Percentiles rank a stretch among this genome's conserved stretches.
Evolutionary conservation across 306 rosid genomes (phyloP).

Genomic region (Cucumis cinereus): DNA sequence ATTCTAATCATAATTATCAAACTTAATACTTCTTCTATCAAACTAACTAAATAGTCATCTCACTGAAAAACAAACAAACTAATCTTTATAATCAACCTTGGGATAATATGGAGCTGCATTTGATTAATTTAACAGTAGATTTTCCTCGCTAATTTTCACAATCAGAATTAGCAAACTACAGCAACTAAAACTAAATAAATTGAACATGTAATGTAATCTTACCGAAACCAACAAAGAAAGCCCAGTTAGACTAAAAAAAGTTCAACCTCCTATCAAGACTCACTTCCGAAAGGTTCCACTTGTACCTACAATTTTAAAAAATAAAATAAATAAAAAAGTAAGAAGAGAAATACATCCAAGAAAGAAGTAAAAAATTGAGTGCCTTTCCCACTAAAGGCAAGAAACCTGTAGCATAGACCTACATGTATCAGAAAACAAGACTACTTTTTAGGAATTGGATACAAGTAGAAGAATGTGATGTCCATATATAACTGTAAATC

Average conservation of each 20-base stretch:
- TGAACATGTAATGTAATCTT: slow-evolving; percentile 3
- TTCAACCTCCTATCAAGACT: slow-evolving; percentile 65
- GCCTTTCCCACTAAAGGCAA: slow-evolving; percentile 71
- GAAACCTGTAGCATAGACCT: slow-evolving; percentile 73
- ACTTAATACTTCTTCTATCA: not conserved
- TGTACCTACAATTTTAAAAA: slow-evolving; percentile 41
- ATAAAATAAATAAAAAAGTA: no score
- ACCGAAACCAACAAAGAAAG: slow-evolving; percentile 96
- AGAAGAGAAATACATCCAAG: slow-evolving; percentile 99
- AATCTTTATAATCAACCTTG: not conserved
- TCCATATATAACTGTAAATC: not conserved
- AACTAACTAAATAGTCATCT: not conserved
- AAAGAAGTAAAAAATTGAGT: slow-evolving; percentile 63
- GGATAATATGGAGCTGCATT: not conserved
- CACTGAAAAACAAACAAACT: not conserved
- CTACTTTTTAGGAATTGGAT: slow-evolving; percentile 4
- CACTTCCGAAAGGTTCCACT: slow-evolving; percentile 81
- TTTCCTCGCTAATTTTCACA: not conserved
- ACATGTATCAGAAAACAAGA: slow-evolving; percentile 24
- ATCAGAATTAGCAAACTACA: not conserved
- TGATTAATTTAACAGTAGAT: not conserved
- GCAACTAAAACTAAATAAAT: slow-evolving; percentile 6
- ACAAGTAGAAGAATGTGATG: not conserved
- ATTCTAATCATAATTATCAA: not conserved
- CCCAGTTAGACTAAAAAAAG: slow-evolving; percentile 83